Base-by-base conservation (phyloP, 2,329 filamentous ascomycete species). In the Phaeosphaeria sp. region DNA sequence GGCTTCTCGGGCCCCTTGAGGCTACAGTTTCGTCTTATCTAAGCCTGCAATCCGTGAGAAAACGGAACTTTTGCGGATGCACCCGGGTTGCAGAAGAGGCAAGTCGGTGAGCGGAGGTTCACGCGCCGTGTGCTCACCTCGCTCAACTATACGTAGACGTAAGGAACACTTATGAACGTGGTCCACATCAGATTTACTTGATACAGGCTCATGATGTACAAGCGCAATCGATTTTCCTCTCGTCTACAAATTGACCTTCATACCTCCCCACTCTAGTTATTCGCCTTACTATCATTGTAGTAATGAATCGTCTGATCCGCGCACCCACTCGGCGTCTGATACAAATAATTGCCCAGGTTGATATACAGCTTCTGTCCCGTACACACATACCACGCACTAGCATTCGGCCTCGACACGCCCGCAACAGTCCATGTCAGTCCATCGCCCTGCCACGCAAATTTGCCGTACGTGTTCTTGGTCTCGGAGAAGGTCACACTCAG, bases 371-470 rank as follows among this genome's bases (percentile, higher is more conserved):
- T 67, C 73, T 85, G 81, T 6, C 78, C 76, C 46, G 75, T 76
- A 60, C 85, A 88, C 52, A 88, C 85, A 62, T 86, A 81, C 84
- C 85, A 88, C 1, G 86, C 85, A 20, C 81, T 83, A 46, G 80
- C 67, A 67, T 88, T 88, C 50, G 84, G 85, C 36, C 85, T 72
- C 49, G 76, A 73, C 33, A 87, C 73, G 22, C 78, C 80, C 1
- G 79, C 68, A 15, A 77, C 79, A 52, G 72, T 79, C 86, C 85
- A 88, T 11, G 82, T 83, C 33, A 87, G 68, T 2, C 84, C 81
- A 69, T 88, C 85, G n/a, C 85, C 85, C 61, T 82, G 81, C 71
- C 82, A 88, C 0, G 74, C 80, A 68, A 88, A 88, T 0, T 80
- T 81, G 6, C 85, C 85, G 56, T 84, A 87, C 0, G 78, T 74